phyloP scores from a whole-genome alignment of 495 filamentous ascomycete species.

The Geopyxis carbonaria region DNA sequence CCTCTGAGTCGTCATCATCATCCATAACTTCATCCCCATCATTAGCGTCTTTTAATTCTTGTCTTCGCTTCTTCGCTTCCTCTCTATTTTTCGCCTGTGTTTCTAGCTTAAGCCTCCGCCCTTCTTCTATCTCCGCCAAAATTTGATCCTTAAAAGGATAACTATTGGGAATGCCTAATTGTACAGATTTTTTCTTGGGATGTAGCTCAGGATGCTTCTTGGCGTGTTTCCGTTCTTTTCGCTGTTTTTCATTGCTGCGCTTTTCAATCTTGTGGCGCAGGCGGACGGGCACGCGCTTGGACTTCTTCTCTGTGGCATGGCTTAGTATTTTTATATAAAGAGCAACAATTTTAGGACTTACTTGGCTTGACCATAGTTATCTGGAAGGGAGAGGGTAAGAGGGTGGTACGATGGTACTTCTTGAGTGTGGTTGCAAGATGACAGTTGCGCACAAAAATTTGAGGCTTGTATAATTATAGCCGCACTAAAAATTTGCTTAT shows the following conservation, averaged over 20 bases:
- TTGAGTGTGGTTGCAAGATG: no score
- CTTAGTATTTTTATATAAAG: constrained; percentile 1
- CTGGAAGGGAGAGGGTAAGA: no score
- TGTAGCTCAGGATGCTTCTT: constrained; percentile 96
- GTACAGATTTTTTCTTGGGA: constrained; percentile 71
- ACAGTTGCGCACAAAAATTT: no score
- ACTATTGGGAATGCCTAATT: constrained; percentile 71
- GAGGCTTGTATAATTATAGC: no score
- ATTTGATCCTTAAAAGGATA: constrained; percentile 97
- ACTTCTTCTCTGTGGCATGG: constrained; percentile 56
- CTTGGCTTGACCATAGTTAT: constrained; percentile 5
- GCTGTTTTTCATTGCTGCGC: constrained; percentile 73
- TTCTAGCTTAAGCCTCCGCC: constrained; percentile 59
- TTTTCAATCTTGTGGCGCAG: constrained; percentile 94
- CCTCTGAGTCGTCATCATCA: constrained; percentile 27
- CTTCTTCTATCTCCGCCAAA: constrained; percentile 83
- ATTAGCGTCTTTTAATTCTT: constrained; percentile 21
- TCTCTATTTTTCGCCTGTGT: constrained; percentile 53
- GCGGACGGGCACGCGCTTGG: constrained; percentile 77
- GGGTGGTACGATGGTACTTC: no score
- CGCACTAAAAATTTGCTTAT: no score
- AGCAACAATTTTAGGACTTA: not conserved
- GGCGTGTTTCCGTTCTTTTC: constrained; percentile 68
- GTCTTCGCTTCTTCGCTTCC: constrained; percentile 47
- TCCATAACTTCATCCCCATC: constrained; percentile 31